phyloP scores from a whole-genome alignment of 257 asterid genomes.

The Solanum verrucosum region DNA sequence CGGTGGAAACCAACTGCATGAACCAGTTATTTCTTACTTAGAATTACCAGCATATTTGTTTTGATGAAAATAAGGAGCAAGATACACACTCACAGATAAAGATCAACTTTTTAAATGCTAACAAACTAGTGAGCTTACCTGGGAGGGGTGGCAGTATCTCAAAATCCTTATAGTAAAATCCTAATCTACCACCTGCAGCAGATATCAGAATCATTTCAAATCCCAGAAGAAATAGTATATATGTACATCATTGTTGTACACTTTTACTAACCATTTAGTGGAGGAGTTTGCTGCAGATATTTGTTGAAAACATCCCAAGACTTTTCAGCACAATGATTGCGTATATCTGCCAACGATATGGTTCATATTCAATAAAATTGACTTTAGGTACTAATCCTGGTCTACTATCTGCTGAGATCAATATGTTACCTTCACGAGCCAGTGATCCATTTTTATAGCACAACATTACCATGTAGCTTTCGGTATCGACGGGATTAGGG shows the following conservation, averaged over 20 bases:
- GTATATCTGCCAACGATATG: slow-evolving; percentile 38
- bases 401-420: neutral
- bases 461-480: slow-evolving; percentile 92
- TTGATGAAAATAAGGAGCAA: neutral
- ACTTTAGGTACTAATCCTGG: neutral
- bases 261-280: slow-evolving; percentile 59
- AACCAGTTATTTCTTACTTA: neutral
- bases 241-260: neutral
- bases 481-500: slow-evolving; percentile 84
- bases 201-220: slow-evolving; percentile 5
- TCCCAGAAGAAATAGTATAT: neutral
- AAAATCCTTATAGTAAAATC: slow-evolving; percentile 87
- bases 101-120: neutral
- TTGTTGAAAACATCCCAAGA: slow-evolving; percentile 83
- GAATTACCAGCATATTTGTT: neutral
- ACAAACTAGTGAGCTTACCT: slow-evolving; percentile 28
- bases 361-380: neutral
- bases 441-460: slow-evolving; percentile 92
- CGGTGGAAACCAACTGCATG: slow-evolving; percentile 77
- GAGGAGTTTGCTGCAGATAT: slow-evolving; percentile 54
- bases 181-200: slow-evolving; percentile 69
- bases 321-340: slow-evolving; percentile 58
- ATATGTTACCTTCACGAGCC: slow-evolving; percentile 78
- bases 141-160: slow-evolving; percentile 95
- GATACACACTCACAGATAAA: neutral